Base-by-base conservation (phyloP, 805 yeast genomes). In the Zygotorulaspora sp. region DNA sequence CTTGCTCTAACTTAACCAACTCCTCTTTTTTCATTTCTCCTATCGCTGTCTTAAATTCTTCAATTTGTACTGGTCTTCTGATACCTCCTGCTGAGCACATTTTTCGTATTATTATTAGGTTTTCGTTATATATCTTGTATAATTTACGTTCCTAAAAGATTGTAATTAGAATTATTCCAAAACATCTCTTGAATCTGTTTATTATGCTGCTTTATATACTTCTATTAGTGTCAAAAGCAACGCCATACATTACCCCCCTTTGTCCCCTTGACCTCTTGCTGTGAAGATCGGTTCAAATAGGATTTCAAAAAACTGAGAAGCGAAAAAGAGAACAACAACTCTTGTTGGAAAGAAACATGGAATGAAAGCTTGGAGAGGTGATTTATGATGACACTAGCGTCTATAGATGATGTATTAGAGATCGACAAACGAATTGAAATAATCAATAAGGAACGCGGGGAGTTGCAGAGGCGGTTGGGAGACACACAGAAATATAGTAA, bases 21-120 rank as follows among this genome's bases (percentile, higher is more conserved):
- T 73, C 71, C 2, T 63, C 72, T 28, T 71, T 75, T 0, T 77
- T 58, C 17, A 78, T 67, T 1, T 75, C 79, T 13, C 66, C 68
- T n/a, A 78, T 68, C 24, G 81, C 78, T 0, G 58, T 59, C 11
- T 49, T 61, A 52, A 78, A 78, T 42, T 78, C 78, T 21, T 61
- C 67, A 23, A 66, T 65, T 22, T 63, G 62, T 16, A 66, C 56
- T 3, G 71, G 70, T 52, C 66, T 60, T 31, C 54, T 58, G 21
- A 57, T 50, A 17, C 57, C 57, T 15, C 52, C 50, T 13, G 58
- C 50, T 6, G 62, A 45, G 14, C 59, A 46, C 64, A 55, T 57
- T 31, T 12, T 15, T 30, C 15, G n/a, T n/a, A n/a, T n/a, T n/a
- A n/a, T n/a, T n/a, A n/a, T n/a, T n/a, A n/a, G n/a, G n/a, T n/a